Conservation (phyloP, 306 rosid genomes). For the Vicia faba region DNA sequence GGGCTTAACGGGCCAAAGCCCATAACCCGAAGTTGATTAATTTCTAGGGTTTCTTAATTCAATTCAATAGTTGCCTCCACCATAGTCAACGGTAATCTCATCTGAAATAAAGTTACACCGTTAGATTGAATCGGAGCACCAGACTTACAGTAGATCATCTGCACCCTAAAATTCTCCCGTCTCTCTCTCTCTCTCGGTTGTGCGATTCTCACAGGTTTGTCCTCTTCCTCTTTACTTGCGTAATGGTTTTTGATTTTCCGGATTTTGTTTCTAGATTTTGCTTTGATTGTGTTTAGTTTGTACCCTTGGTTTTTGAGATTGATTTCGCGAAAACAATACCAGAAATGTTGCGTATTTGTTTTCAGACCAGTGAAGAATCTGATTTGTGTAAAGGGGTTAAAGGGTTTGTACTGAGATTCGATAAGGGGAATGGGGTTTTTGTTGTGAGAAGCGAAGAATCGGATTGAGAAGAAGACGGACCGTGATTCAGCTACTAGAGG, state of each 20-base stretch:
- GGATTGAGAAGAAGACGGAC: constrained; percentile 39
- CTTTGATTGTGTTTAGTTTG: too few relatives aligned
- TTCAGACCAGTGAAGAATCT: constrained; percentile 29
- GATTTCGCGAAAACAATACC: constrained; percentile 33
- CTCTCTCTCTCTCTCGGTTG: neutral
- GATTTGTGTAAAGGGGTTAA: neutral
- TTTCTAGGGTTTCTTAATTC: neutral
- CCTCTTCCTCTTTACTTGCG: too few relatives aligned
- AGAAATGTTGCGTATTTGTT: constrained; percentile 29
- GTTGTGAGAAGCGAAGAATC: constrained; percentile 21
- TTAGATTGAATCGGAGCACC: neutral
- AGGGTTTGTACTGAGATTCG: constrained; percentile 31
- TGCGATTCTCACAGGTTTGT: constrained; percentile 1
- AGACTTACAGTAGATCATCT: neutral
- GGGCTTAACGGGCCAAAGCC: neutral
- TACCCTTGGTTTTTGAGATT: too few relatives aligned
- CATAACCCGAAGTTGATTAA: neutral
- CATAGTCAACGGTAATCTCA: neutral
- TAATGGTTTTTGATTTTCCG: too few relatives aligned
- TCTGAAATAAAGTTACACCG: neutral
- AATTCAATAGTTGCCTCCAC: neutral
- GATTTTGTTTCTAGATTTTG: too few relatives aligned
- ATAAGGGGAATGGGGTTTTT: constrained; percentile 6
- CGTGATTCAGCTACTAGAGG: constrained; percentile 43
- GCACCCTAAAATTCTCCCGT: neutral